Evolutionary conservation across 495 filamentous ascomycete species (phyloP), one percentile per base, ranked within the genome.

Genomic region (Hyphodiscus hymeniophilus): DNA sequence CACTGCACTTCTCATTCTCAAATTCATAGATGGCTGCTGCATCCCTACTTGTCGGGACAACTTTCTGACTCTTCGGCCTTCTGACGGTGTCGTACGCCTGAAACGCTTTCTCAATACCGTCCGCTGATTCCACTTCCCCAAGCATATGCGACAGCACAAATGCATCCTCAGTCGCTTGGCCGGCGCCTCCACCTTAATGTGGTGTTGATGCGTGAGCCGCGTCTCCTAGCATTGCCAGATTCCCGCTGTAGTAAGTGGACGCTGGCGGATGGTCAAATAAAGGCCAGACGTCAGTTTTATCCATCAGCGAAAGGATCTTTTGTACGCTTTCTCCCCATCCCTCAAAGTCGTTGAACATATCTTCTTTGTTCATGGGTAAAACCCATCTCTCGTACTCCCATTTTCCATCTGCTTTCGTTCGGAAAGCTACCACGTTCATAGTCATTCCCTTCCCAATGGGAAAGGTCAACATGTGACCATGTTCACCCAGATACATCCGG

Each of bases 201-300:
- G 83, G 84, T 2, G 81, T 84, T 0, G 73, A 73, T 0, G 82
- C 81, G 51, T 87, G 84, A 0, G 82, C 82, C 0, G 83, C 82
- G 52, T 87, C 83, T 1, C 84, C 83, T 0, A 84, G 62, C 2
- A 87, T 65, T 5, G 72, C 75, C 0, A 86, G 54, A 0, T 70
- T 66, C 2, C 71, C 74, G 24, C 71, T 72, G 44, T 64, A 67
- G 48, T 75, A 87, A 1, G 69, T 76, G 1, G 70, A 66, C 10
- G 74, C 67, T 10, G 72, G 72, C 1, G 72, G 73, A 38, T 79
- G 71, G 26, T 84, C 71, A 60, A 81, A 84, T 15, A 86, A 62
- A 1, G 80, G 81, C 77, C 81, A 85, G 22, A 78, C 64, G 3
- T 70, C 70, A 7, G 72, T 64, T 46, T 77, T 67, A 16, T 58